Percentiles rank a stretch among this genome's conserved stretches.
These are phyloP conservation scores for Truncatella angustata DNA, from an alignment of 2,329 filamentous ascomycete species.

Conservation along the genomic window DNA sequence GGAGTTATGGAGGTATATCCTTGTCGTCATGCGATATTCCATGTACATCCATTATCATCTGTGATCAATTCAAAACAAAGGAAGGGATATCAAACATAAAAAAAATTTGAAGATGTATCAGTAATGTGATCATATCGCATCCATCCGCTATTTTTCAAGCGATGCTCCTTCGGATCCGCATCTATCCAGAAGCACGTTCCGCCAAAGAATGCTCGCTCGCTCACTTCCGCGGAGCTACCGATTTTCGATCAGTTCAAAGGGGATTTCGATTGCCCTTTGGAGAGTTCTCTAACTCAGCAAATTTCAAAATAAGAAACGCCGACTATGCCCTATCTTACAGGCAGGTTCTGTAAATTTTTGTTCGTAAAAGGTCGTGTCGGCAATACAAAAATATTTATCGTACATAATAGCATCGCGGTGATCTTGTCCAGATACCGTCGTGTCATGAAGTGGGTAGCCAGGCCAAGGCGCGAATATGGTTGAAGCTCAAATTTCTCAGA, in stretches of 20 bases:
- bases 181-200: too few relatives aligned
- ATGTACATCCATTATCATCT: background rate
- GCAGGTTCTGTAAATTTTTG: background rate
- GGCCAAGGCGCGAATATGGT: too few relatives aligned
- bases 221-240: too few relatives aligned
- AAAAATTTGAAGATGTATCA: background rate
- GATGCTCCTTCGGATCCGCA: too few relatives aligned
- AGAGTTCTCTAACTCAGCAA: too few relatives aligned
- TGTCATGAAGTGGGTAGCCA: background rate
- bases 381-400: constrained; percentile 10
- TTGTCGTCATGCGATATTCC: background rate
- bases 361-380: constrained; percentile 12
- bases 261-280: too few relatives aligned
- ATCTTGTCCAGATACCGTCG: background rate
- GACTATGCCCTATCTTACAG: background rate
- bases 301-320: background rate
- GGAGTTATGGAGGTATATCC: background rate
- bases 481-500: constrained; percentile 40
- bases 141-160: too few relatives aligned
- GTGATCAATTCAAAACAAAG: background rate
- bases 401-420: constrained; percentile 10
- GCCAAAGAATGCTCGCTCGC: too few relatives aligned
- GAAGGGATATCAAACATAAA: background rate
- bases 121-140: background rate
- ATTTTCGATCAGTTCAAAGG: too few relatives aligned